Conservation (phyloP, 352 stramenopile species). For the Pythium periplocum region DNA sequence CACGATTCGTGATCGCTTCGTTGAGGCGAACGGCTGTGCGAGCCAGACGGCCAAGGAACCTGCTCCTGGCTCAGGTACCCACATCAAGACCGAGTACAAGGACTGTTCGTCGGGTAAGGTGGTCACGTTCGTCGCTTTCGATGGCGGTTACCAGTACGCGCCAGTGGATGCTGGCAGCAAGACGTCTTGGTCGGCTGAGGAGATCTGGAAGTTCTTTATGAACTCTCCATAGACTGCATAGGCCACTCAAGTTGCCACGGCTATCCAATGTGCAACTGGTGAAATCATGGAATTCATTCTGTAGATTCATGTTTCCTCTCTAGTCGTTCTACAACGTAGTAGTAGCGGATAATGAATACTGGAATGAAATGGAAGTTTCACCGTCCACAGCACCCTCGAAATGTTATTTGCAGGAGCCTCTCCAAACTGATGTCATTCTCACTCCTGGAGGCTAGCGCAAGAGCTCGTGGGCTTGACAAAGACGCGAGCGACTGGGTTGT, state of each 20-base stretch:
- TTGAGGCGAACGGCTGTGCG: constrained; percentile 20
- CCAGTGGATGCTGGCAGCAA: constrained; percentile 14
- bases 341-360: too few relatives aligned
- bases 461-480: constrained; percentile 77
- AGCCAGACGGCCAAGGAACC: constrained; percentile 19
- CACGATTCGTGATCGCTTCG: constrained; percentile 23
- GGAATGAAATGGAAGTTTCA: too few relatives aligned
- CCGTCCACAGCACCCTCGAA: too few relatives aligned
- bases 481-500: constrained; percentile 29
- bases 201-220: constrained; percentile 23
- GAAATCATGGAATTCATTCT: too few relatives aligned
- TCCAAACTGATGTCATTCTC: too few relatives aligned
- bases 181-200: constrained; percentile 18
- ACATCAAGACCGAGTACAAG: constrained; percentile 26
- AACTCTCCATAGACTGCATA: too few relatives aligned
- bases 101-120: constrained; percentile 15
- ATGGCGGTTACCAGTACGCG: constrained; percentile 23
- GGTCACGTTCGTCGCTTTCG: constrained; percentile 24
- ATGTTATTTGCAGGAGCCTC: too few relatives aligned
- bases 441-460: too few relatives aligned
- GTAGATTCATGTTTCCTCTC: too few relatives aligned
- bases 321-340: too few relatives aligned
- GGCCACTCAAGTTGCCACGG: too few relatives aligned
- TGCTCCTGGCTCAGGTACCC: constrained; percentile 9
- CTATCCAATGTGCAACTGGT: too few relatives aligned